These are phyloP conservation scores for Cryptosporidium muris DNA, from an alignment of 169 alveolate species.

Conservation along the genomic window DNA sequence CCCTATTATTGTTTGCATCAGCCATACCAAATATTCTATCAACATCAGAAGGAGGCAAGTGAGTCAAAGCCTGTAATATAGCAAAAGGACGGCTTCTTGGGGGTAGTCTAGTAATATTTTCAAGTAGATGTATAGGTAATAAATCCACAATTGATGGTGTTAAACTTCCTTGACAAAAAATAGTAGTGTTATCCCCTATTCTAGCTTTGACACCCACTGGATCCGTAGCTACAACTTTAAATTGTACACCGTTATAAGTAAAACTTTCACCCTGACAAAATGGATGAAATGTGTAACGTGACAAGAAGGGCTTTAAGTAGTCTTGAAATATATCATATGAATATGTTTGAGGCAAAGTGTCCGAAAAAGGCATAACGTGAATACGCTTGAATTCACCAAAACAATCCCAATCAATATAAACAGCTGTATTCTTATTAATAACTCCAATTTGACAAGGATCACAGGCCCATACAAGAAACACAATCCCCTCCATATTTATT, in stretches of 20 bases:
- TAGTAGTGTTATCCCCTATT: conserved; percentile 74
- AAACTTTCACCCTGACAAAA: conserved; percentile 76
- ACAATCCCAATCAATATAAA: conserved; percentile 71
- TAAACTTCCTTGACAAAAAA: conserved; percentile 73
- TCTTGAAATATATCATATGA: conserved; percentile 74
- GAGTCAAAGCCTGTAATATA: conserved; percentile 74
- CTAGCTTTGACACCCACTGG: conserved; percentile 75
- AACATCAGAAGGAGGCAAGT: conserved; percentile 74
- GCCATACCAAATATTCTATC: conserved; percentile 76
- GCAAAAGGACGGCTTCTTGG: conserved; percentile 77
- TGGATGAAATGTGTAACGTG: conserved; percentile 74
- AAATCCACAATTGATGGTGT: conserved; percentile 77
- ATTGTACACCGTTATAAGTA: conserved; percentile 77
- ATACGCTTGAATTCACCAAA: conserved; percentile 73
- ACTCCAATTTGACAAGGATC: conserved; percentile 66
- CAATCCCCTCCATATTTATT: conserved; percentile 28
- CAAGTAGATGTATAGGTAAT: conserved; percentile 73
- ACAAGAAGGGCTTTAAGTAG: conserved; percentile 74
- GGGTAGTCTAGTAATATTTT: conserved; percentile 73
- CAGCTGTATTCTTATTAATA: conserved; percentile 14
- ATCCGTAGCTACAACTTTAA: conserved; percentile 76
- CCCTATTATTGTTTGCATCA: conserved; percentile 60
- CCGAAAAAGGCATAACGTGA: conserved; percentile 76
- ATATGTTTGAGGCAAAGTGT: conserved; percentile 76
- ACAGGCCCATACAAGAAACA: conserved; percentile 67